A percentile compares a stretch with the other conserved stretches of the same genome.
Evolutionary conservation across 2,329 filamentous ascomycete genomes (phyloP).

Genomic region (Fusarium sp.): DNA sequence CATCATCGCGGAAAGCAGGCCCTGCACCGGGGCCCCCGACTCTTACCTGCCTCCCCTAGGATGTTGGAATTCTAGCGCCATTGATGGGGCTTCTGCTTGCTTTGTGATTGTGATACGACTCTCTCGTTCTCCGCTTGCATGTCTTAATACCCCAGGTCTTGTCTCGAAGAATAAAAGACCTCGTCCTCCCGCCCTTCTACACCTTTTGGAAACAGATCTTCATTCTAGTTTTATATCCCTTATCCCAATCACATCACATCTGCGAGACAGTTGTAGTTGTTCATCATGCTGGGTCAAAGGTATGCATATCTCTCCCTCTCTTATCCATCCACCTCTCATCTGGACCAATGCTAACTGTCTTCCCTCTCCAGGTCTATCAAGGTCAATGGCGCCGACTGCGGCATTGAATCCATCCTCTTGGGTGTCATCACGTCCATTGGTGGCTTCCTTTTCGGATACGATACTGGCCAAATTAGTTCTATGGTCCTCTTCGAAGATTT

Average conservation of each 20-base stretch:
- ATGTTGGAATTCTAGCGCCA: slow-evolving; percentile 13
- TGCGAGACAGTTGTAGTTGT: slow-evolving; percentile 25
- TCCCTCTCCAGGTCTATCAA: slow-evolving; percentile 53
- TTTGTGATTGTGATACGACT: slow-evolving; percentile 23
- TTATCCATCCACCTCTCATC: background rate
- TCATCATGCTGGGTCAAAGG: slow-evolving; percentile 46
- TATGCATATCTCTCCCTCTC: slow-evolving; percentile 15
- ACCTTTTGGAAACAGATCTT: slow-evolving; percentile 19
- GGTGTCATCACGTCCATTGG: slow-evolving; percentile 68
- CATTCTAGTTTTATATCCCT: slow-evolving; percentile 13
- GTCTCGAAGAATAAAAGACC: slow-evolving; percentile 38
- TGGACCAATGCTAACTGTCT: slow-evolving; percentile 8
- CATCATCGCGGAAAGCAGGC: slow-evolving; percentile 18
- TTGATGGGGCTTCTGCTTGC: slow-evolving; percentile 2
- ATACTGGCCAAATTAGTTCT: slow-evolving; percentile 70
- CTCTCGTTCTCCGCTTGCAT: slow-evolving; percentile 24
- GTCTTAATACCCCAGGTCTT: slow-evolving; percentile 19
- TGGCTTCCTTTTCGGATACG: slow-evolving; percentile 73
- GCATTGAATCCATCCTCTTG: slow-evolving; percentile 57
- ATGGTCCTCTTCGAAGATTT: slow-evolving; percentile 67
- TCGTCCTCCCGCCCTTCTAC: slow-evolving; percentile 28
- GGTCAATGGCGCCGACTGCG: slow-evolving; percentile 59
- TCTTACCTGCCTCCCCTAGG: slow-evolving; percentile 3
- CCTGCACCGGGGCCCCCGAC: slow-evolving; percentile 25
- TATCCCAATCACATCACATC: slow-evolving; percentile 13